phyloP scores from a whole-genome alignment of 768 basidiomycete species.

The Pholiota microspora region DNA sequence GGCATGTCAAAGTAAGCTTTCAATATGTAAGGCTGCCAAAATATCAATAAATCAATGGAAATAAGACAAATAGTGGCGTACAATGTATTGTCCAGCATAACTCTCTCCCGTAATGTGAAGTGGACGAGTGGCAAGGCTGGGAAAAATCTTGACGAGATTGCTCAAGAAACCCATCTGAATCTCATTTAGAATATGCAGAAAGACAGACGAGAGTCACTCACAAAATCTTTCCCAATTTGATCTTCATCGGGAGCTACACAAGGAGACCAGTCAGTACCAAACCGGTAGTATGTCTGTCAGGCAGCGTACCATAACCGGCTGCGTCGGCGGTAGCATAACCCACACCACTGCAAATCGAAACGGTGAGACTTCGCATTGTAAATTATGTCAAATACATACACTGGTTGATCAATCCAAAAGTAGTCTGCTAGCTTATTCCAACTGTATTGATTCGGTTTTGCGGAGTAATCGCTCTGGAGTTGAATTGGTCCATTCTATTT shows the following conservation, averaged over 20 bases:
- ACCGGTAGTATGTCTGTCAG: slow-evolving; percentile 13
- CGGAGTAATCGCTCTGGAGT: slow-evolving; percentile 48
- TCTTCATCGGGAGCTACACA: slow-evolving; percentile 57
- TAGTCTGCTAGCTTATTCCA: slow-evolving; percentile 64
- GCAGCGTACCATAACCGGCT: slow-evolving; percentile 48
- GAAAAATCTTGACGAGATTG: slow-evolving; percentile 76
- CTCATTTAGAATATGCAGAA: background rate
- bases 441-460: slow-evolving; percentile 49
- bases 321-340: slow-evolving; percentile 67
- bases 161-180: slow-evolving; percentile 65
- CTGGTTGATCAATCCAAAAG: slow-evolving; percentile 76
- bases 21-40: slow-evolving; percentile 65
- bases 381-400: slow-evolving; percentile 30
- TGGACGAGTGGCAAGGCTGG: slow-evolving; percentile 62
- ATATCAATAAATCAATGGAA: background rate
- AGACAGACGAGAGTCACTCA: slow-evolving; percentile 22
- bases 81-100: slow-evolving; percentile 74
- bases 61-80: slow-evolving; percentile 27
- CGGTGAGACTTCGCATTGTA: background rate
- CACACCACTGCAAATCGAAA: slow-evolving; percentile 32
- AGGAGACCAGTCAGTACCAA: slow-evolving; percentile 1
- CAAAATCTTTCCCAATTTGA: slow-evolving; percentile 59
- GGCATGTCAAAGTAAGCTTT: slow-evolving; percentile 65
- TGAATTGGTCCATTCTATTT: slow-evolving; percentile 68
- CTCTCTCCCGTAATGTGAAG: slow-evolving; percentile 71